Evolutionary conservation across 352 stramenopile genomes (phyloP), one percentile per base, ranked within the genome.

Genomic region (Hyaloperonospora arabidopsidis): DNA sequence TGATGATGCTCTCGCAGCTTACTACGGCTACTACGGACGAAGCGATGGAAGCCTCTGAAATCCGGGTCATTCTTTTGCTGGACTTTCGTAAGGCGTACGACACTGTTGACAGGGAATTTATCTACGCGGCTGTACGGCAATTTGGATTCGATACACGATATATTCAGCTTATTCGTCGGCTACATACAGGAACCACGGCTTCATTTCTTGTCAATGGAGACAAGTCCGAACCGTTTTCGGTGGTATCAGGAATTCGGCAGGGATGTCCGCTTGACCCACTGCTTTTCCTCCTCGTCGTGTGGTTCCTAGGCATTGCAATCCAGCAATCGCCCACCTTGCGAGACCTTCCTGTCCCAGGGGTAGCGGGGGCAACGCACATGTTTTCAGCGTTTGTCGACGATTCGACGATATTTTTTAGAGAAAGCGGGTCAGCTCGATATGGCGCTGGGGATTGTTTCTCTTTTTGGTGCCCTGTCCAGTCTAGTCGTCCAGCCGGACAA

Each of bases 351-450:
- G 11, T 15, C 15, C 35, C 4, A 41, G 35, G 5, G 35, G 15
- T 18, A 41, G 35, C 11, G 15, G 35, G 35, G 35, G 12, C 11
- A 41, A 18, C 12, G 15, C 35, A 15, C 11, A 18, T 18, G 11
- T 41, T 41, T 18, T 41, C 35, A 41, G 35, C 15, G 11, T 41
- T 41, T 41, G 35, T 41, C 35, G 35, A 41, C 35, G 35, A 41
- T 41, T 41, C 35, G 12, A 41, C 35, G 11, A 18, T 41, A 15
- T 41, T 41, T 18, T n/a, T 14, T 18, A 41, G 35, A 15, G 11
- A 15, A 41, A 41, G 35, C 35, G 11, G 11, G 11, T 18, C 35
- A 15, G 35, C 4, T 41, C 35, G 11, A 18, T 15, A 15, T 18
- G 12, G 25, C 25, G 25, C 7, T 29, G 25, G 25, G 25, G 7